These are phyloP conservation scores for Trichoderma breve DNA, from an alignment of 2,329 filamentous ascomycete genomes.

Conservation along the genomic window DNA sequence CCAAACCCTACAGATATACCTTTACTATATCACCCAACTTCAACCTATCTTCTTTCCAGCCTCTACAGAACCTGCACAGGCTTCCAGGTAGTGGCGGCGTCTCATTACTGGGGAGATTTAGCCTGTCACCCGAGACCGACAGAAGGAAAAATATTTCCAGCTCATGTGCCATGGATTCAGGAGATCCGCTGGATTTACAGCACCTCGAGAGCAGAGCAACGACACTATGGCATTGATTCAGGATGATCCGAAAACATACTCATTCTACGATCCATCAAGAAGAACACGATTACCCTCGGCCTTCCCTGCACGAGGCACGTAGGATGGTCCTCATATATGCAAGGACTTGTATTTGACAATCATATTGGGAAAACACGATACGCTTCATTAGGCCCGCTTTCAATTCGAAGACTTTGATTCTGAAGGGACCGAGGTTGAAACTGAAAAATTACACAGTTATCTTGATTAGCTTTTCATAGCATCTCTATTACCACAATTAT, in stretches of 20 bases:
- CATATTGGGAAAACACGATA: not conserved
- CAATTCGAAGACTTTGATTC: not conserved
- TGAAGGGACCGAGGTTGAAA: not conserved
- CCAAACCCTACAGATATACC: not conserved
- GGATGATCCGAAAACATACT: not conserved
- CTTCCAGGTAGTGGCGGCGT: not conserved
- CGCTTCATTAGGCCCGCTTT: not conserved
- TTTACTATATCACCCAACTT: not conserved
- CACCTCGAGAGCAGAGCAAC: not conserved
- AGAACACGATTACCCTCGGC: no score
- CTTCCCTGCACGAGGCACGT: no score
- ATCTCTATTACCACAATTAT: not conserved
- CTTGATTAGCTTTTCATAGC: not conserved
- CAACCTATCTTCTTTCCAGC: not conserved
- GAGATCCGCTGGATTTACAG: not conserved
- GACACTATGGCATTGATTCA: not conserved
- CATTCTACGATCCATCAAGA: not conserved
- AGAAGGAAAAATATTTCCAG: not conserved
- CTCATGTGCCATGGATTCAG: not conserved
- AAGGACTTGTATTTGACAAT: not conserved
- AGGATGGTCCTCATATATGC: accelerated
- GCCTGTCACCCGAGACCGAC: not conserved
- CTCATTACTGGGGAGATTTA: not conserved
- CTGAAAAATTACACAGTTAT: not conserved
- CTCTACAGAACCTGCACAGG: not conserved